These are phyloP conservation scores for Penicillium coffeae DNA, from an alignment of 495 filamentous ascomycete genomes.

Conservation along the genomic window DNA sequence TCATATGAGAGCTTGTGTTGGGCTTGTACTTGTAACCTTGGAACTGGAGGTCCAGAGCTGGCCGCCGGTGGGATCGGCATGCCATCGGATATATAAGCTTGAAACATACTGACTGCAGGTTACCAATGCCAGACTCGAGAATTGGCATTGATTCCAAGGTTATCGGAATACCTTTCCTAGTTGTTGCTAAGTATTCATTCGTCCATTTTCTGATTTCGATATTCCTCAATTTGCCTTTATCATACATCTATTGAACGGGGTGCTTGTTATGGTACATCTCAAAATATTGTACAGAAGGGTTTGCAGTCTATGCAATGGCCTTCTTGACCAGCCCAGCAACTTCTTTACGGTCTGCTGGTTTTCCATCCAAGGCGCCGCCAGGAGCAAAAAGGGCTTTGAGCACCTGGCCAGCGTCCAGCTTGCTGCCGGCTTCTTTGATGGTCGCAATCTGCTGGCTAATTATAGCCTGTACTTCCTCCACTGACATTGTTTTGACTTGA, in stretches of 20 bases:
- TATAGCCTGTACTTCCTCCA: conserved; percentile 47
- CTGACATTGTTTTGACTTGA: conserved; percentile 46
- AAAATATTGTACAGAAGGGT: conserved; percentile 7
- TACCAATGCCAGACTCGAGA: too few species aligned
- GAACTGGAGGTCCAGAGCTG: too few species aligned
- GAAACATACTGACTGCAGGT: too few species aligned
- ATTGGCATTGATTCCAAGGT: too few species aligned
- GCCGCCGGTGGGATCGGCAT: too few species aligned
- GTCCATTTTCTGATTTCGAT: neutral
- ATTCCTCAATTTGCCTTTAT: neutral
- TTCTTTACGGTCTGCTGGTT: conserved; percentile 48
- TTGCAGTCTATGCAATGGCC: conserved; percentile 21
- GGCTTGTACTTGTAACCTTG: too few species aligned
- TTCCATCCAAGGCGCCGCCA: conserved; percentile 48
- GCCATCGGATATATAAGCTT: too few species aligned
- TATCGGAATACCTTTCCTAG: too few species aligned
- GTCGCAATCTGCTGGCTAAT: conserved; percentile 41
- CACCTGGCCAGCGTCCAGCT: conserved; percentile 42
- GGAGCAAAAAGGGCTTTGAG: conserved; percentile 46
- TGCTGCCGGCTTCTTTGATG: conserved; percentile 40
- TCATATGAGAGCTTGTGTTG: too few species aligned
- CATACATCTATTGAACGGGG: conserved; percentile 19
- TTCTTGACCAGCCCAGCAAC: conserved; percentile 48
- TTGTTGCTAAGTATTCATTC: neutral
- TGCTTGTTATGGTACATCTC: conserved; percentile 1